Conservation (phyloP, 2,329 filamentous ascomycete species). For the Fusarium sp. region DNA sequence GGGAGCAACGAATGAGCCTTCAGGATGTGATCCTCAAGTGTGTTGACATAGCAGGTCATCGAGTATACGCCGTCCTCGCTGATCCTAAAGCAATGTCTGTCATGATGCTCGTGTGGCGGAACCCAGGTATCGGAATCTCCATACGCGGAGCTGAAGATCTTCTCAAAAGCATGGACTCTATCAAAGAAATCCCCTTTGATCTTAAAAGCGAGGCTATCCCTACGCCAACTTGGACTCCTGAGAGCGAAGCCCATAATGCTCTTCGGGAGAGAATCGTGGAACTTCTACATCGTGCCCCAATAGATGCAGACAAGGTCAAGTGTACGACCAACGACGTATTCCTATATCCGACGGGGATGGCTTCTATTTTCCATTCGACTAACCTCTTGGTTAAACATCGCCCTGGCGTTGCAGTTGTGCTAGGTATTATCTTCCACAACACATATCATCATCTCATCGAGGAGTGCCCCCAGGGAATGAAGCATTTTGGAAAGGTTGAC, state of each 20-base stretch:
- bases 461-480: slow-evolving; percentile 59
- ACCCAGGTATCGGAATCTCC: slow-evolving; percentile 61
- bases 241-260: slow-evolving; percentile 54
- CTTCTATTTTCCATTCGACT: slow-evolving; percentile 61
- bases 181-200: slow-evolving; percentile 54
- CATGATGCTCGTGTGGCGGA: slow-evolving; percentile 61
- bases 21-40: slow-evolving; percentile 56
- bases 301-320: slow-evolving; percentile 47
- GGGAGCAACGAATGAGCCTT: slow-evolving; percentile 52
- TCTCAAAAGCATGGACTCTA: slow-evolving; percentile 53
- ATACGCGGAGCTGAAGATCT: slow-evolving; percentile 61
- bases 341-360: slow-evolving; percentile 69
- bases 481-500: slow-evolving; percentile 63
- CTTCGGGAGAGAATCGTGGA: slow-evolving; percentile 58
- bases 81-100: slow-evolving; percentile 54
- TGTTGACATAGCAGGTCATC: slow-evolving; percentile 58
- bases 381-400: slow-evolving; percentile 54
- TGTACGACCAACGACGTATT: slow-evolving; percentile 59
- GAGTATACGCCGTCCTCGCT: slow-evolving; percentile 61
- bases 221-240: slow-evolving; percentile 56
- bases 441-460: slow-evolving; percentile 63
- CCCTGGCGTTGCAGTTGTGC: slow-evolving; percentile 56
- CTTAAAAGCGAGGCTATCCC: slow-evolving; percentile 41
- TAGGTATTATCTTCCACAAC: slow-evolving; percentile 67
- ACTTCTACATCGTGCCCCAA: slow-evolving; percentile 58